Conservation (phyloP, 805 yeast species). For the Pichia phayaonensis region DNA sequence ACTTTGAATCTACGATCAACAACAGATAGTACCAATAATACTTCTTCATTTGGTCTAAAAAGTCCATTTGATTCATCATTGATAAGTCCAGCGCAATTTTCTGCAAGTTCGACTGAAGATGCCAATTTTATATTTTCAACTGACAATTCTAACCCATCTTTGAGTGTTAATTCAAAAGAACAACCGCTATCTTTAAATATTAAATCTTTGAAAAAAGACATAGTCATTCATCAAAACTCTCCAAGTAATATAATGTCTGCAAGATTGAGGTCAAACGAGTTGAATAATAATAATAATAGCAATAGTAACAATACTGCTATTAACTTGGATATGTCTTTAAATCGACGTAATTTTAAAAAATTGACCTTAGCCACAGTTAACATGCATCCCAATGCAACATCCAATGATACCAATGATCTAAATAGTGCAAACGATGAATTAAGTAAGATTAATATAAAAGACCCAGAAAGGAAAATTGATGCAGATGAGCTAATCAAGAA, state of each 20-base stretch:
- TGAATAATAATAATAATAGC: background rate
- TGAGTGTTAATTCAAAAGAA: background rate
- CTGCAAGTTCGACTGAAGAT: slow-evolving; percentile 9
- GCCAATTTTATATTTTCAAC: background rate
- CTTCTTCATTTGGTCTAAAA: background rate
- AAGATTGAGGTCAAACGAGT: background rate
- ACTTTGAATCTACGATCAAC: slow-evolving; percentile 1
- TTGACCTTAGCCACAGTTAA: slow-evolving; percentile 34
- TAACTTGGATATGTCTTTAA: slow-evolving; percentile 29
- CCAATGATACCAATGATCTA: background rate
- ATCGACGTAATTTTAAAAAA: slow-evolving; percentile 53
- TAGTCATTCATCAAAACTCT: slow-evolving; percentile 11
- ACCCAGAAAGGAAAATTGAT: slow-evolving; percentile 26
- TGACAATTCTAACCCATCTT: background rate
- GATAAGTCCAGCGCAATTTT: slow-evolving; percentile 5
- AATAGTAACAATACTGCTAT: background rate
- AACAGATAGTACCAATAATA: background rate
- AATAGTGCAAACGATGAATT: background rate
- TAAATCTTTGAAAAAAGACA: background rate
- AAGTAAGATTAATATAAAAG: slow-evolving; percentile 13
- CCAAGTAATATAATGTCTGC: slow-evolving; percentile 10
- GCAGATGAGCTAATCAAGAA: slow-evolving; percentile 35
- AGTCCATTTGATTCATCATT: background rate
- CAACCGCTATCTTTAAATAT: background rate
- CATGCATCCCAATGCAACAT: too few species aligned